A percentile compares a stretch with the other conserved stretches of the same genome.
phyloP scores from a whole-genome alignment of 805 yeast species.

The Candida gorgasii region DNA sequence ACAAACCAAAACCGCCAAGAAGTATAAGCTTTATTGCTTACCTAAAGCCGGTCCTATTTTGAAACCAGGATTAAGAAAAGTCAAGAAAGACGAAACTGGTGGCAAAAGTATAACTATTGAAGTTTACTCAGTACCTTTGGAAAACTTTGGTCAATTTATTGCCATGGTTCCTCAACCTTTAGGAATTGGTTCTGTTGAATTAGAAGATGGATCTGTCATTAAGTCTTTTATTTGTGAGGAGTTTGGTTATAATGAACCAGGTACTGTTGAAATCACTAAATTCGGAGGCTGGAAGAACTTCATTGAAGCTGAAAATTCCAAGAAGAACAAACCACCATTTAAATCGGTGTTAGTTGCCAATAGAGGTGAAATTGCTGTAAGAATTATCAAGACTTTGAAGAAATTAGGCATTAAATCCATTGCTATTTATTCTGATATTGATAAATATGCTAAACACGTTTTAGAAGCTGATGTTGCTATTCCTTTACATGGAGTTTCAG shows the following conservation, averaged over 20 bases:
- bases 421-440: conserved; percentile 90
- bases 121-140: conserved; percentile 78
- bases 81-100: conserved; percentile 24
- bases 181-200: conserved; percentile 92
- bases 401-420: conserved; percentile 75
- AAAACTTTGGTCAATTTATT: conserved; percentile 78
- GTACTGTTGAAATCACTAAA: conserved; percentile 77
- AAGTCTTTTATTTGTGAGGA: conserved; percentile 96
- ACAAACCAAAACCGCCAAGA: conserved; percentile 66
- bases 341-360: conserved; percentile 89
- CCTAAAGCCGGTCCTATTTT: conserved; percentile 79
- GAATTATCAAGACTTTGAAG: conserved; percentile 87
- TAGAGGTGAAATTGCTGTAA: conserved; percentile 96
- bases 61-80: conserved; percentile 88
- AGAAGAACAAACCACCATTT: conserved; percentile 55
- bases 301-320: conserved; percentile 35
- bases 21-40: conserved; percentile 78
- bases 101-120: conserved; percentile 75
- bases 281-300: conserved; percentile 88
- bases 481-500: conserved; percentile 75
- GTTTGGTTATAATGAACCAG: conserved; percentile 68
- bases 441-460: conserved; percentile 86
- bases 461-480: conserved; percentile 78
- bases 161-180: conserved; percentile 90
- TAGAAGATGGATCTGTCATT: conserved; percentile 77